Conservation (phyloP, 2,329 filamentous ascomycete genomes). For the Aaosphaeria arxii region DNA sequence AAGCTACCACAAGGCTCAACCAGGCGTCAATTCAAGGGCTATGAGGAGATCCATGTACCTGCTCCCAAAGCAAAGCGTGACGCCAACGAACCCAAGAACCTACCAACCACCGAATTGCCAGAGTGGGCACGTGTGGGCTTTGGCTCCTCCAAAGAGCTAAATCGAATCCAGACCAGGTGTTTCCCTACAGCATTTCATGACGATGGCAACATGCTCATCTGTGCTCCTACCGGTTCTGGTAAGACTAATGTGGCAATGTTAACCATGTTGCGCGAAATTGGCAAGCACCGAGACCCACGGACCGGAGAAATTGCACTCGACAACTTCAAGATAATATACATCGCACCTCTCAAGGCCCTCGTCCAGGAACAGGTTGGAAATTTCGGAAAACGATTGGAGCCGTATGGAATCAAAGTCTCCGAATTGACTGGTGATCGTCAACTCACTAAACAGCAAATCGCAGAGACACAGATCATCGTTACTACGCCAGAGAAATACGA, state of each 20-base stretch:
- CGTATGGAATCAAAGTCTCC: conserved; percentile 89
- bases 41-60: conserved; percentile 97
- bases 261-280: conserved; percentile 91
- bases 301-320: conserved; percentile 96
- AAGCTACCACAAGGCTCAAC: conserved; percentile 91
- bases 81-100: conserved; percentile 68
- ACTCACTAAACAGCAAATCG: conserved; percentile 96
- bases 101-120: conserved; percentile 83
- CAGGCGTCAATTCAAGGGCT: conserved; percentile 94
- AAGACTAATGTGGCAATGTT: conserved; percentile 99
- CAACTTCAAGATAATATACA: conserved; percentile 97
- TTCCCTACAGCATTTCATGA: conserved; percentile 87
- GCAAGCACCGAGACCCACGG: conserved; percentile 83
- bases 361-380: conserved; percentile 98
- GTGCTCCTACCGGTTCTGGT: conserved; percentile 92
- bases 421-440: conserved; percentile 97
- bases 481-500: conserved; percentile 99
- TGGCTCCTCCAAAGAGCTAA: conserved; percentile 79
- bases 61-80: conserved; percentile 85
- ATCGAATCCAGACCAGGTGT: conserved; percentile 93
- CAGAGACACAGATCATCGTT: conserved; percentile 96
- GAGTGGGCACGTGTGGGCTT: conserved; percentile 90
- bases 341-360: conserved; percentile 90
- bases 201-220: conserved; percentile 97
- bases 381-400: conserved; percentile 85